Conservation (phyloP, 768 basidiomycete species). For the Suillus subalutaceus region DNA sequence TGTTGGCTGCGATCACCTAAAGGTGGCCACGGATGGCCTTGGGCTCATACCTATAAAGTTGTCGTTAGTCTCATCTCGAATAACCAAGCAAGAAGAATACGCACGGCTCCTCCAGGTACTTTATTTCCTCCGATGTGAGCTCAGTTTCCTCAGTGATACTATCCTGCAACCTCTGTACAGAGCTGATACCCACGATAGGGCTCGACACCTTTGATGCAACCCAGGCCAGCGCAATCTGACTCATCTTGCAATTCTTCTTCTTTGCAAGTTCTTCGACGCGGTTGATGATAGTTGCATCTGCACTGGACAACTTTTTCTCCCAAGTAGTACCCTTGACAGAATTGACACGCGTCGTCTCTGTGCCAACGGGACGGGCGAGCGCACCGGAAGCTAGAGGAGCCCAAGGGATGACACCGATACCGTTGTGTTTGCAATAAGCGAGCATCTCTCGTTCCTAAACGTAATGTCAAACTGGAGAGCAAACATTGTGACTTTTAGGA, state of each 20-base stretch:
- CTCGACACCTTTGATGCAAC: conserved; percentile 41
- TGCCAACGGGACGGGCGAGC: conserved; percentile 40
- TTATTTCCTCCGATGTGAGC: conserved; percentile 33
- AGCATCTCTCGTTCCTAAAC: conserved; percentile 49
- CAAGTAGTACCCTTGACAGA: conserved; percentile 22
- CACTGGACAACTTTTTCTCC: conserved; percentile 29
- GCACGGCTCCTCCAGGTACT: conserved; percentile 34
- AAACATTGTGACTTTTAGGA: not conserved
- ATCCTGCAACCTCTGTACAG: conserved; percentile 33
- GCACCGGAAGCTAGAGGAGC: conserved; percentile 43
- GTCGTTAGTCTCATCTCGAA: not conserved
- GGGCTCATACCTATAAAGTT: conserved; percentile 21
- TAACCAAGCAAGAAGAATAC: not conserved
- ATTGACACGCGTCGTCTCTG: conserved; percentile 25
- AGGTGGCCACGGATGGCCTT: conserved; percentile 21
- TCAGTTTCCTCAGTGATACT: conserved; percentile 27
- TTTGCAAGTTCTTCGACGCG: conserved; percentile 46
- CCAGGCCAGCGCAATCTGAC: conserved; percentile 50
- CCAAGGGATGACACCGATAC: conserved; percentile 59
- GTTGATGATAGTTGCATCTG: conserved; percentile 38
- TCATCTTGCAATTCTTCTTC: conserved; percentile 44
- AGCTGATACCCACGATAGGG: conserved; percentile 47
- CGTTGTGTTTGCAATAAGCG: conserved; percentile 47
- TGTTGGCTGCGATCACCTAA: not conserved
- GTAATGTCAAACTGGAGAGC: not conserved